Evolutionary conservation across 2,329 filamentous ascomycete genomes (phyloP).

Genomic region (Hymenoscyphus repandus): DNA sequence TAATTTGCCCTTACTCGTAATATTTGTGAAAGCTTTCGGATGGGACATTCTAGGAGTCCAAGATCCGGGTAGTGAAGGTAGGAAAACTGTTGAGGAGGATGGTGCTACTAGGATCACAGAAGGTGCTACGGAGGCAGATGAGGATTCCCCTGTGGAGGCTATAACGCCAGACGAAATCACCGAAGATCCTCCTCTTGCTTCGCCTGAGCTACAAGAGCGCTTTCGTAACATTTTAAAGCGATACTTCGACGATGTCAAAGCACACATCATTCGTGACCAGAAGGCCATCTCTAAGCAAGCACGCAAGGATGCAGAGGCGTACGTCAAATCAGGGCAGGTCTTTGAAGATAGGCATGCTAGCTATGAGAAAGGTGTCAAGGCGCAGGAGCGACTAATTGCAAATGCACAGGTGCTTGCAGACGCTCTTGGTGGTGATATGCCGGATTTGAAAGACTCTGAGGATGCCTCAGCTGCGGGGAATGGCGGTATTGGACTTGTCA

Average conservation of each 20-base stretch:
- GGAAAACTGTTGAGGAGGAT: slow-evolving; percentile 79
- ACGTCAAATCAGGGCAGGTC: slow-evolving; percentile 96
- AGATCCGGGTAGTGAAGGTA: slow-evolving; percentile 64
- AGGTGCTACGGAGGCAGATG: slow-evolving; percentile 39
- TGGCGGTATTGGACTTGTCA: slow-evolving; percentile 85
- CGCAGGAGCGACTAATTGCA: slow-evolving; percentile 81
- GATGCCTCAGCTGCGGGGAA: slow-evolving; percentile 59
- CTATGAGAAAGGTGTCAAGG: slow-evolving; percentile 89
- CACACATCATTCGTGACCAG: slow-evolving; percentile 84
- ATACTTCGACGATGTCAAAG: slow-evolving; percentile 91
- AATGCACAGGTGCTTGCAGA: slow-evolving; percentile 92
- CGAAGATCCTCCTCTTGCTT: slow-evolving; percentile 68
- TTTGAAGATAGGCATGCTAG: slow-evolving; percentile 96
- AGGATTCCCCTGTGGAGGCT: slow-evolving; percentile 46
- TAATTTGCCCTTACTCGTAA: slow-evolving; percentile 84
- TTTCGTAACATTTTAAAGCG: slow-evolving; percentile 81
- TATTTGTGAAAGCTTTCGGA: slow-evolving; percentile 93
- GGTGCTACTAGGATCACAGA: slow-evolving; percentile 52
- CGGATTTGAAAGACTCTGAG: slow-evolving; percentile 81
- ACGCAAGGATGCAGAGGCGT: slow-evolving; percentile 93
- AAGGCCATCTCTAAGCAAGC: slow-evolving; percentile 82
- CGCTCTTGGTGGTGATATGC: slow-evolving; percentile 85
- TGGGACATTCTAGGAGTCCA: slow-evolving; percentile 92
- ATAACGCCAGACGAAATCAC: slow-evolving; percentile 37
- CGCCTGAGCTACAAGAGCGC: slow-evolving; percentile 72